Conservation (phyloP, 208 protist species). For the Strigomonas culicis region DNA sequence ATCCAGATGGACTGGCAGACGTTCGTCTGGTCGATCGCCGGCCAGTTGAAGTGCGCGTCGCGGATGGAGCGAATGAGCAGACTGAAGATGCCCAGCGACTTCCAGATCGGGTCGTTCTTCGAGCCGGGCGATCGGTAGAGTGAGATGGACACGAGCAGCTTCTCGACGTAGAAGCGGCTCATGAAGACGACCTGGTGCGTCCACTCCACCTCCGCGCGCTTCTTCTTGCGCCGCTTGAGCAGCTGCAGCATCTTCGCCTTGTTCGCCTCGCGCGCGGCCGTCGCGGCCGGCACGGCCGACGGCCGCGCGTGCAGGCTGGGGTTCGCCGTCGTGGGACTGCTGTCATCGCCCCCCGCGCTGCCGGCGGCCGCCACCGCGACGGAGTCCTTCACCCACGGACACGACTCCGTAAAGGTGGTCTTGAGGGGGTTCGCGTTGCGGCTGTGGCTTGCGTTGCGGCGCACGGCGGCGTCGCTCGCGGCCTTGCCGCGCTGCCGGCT, state of each 20-base stretch:
- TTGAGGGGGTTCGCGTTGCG: neutral
- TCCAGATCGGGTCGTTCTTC: conserved; percentile 68
- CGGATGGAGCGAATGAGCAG: conserved; percentile 65
- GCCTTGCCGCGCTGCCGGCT: neutral
- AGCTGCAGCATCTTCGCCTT: conserved; percentile 1
- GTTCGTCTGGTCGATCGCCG: conserved; percentile 42
- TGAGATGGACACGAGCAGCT: conserved; percentile 63
- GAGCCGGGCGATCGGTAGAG: conserved; percentile 71
- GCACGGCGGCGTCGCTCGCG: neutral
- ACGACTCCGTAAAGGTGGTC: neutral
- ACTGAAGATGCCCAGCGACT: conserved; percentile 51
- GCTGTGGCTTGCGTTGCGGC: neutral
- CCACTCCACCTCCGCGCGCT: conserved; percentile 18
- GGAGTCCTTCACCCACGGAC: conserved; percentile 6
- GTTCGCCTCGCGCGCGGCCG: neutral
- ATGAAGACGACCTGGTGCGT: conserved; percentile 41
- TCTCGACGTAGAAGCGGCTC: conserved; percentile 46
- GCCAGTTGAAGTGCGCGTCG: conserved; percentile 67
- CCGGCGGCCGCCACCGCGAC: neutral
- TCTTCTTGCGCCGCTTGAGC: neutral
- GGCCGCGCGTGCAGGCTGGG: neutral
- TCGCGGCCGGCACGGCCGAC: neutral
- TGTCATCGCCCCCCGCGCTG: neutral
- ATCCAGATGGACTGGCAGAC: conserved; percentile 71
- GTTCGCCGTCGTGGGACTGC: neutral